phyloP scores from a whole-genome alignment of 495 filamentous ascomycete genomes.

The Xylona heveae region DNA sequence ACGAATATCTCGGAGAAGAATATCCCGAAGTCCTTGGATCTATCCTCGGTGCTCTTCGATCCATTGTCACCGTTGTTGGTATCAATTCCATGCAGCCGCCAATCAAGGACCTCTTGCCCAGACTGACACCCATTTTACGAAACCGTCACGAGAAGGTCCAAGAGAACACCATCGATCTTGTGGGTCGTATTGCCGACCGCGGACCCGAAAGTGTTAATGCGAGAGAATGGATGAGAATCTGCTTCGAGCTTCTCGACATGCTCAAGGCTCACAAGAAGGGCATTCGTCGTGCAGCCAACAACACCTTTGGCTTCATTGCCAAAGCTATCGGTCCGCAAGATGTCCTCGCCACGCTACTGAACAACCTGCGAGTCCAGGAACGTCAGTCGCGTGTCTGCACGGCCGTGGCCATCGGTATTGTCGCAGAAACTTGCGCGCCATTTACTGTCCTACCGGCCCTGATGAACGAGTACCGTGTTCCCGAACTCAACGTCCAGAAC shows the following conservation, averaged over 20 bases:
- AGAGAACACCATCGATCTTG: conserved; percentile 98
- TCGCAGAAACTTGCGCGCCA: conserved; percentile 98
- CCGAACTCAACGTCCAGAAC: conserved; percentile 96
- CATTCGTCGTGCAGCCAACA: conserved; percentile 95
- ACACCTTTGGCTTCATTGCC: conserved; percentile 99
- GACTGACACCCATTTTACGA: conserved; percentile 86
- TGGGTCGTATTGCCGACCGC: conserved; percentile 94
- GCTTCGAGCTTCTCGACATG: conserved; percentile 98
- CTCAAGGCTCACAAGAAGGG: conserved; percentile 99
- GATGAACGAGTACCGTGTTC: conserved; percentile 99
- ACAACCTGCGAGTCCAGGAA: conserved; percentile 92
- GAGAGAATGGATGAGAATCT: conserved; percentile 99
- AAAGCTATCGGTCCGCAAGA: conserved; percentile 98
- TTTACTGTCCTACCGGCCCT: conserved; percentile 97
- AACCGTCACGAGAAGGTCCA: conserved; percentile 99
- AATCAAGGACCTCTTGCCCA: conserved; percentile 90
- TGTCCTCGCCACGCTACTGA: conserved; percentile 84
- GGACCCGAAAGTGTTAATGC: conserved; percentile 91
- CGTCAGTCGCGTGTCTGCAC: conserved; percentile 97
- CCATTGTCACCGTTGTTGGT: conserved; percentile 94
- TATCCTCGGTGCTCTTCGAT: conserved; percentile 83
- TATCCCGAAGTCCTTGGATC: conserved; percentile 96
- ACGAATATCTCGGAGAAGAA: conserved; percentile 97
- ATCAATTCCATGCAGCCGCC: conserved; percentile 98
- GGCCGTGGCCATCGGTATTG: conserved; percentile 95